phyloP scores from a whole-genome alignment of 2,329 filamentous ascomycete species.

The Xylaria multiplex region DNA sequence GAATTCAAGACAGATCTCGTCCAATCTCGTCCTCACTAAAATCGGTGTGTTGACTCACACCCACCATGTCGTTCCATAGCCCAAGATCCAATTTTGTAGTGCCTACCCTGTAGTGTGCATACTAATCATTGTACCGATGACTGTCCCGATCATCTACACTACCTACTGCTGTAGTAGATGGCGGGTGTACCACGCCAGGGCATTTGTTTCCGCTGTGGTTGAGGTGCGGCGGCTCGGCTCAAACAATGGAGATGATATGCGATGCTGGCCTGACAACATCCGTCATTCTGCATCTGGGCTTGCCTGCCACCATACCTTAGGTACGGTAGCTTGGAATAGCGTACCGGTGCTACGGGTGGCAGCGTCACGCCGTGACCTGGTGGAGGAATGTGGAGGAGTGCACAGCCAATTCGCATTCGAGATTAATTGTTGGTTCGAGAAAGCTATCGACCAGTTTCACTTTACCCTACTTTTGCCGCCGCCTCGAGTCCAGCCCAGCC shows the following conservation, averaged over 20 bases:
- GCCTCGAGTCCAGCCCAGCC: constrained; percentile 3
- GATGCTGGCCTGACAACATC: constrained; percentile 25
- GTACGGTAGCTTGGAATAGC: neutral
- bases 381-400: constrained; percentile 13
- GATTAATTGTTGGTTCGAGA: constrained; percentile 21
- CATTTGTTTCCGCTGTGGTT: too few relatives aligned
- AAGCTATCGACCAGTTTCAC: constrained; percentile 8
- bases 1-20: constrained; percentile 28
- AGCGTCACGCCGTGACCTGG: constrained; percentile 22
- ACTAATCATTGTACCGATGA: too few relatives aligned
- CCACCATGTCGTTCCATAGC: neutral
- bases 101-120: neutral
- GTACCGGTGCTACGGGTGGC: constrained; percentile 16
- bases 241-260: constrained; percentile 4
- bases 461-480: neutral
- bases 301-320: neutral
- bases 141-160: too few relatives aligned
- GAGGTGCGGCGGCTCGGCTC: neutral
- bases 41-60: neutral
- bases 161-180: too few relatives aligned
- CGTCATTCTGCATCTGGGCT: constrained; percentile 26
- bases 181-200: too few relatives aligned
- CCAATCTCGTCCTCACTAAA: constrained; percentile 18
- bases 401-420: constrained; percentile 28
- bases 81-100: constrained; percentile 28